phyloP scores from a whole-genome alignment of 1,139 yeast genomes.

The Geotrichum phurueaensis region DNA sequence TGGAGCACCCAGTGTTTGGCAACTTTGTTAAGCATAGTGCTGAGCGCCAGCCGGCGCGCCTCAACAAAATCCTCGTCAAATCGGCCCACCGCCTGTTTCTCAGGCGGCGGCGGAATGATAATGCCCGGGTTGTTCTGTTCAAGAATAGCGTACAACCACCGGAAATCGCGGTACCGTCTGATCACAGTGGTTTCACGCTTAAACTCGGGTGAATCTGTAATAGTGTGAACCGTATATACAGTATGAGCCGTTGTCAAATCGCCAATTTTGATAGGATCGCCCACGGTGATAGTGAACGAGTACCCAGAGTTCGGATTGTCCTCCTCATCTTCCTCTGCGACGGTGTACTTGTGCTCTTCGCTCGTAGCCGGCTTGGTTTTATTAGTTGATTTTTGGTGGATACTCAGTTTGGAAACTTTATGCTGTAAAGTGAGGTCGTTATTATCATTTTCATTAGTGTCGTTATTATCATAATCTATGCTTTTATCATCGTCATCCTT shows the following conservation, averaged over 20 bases:
- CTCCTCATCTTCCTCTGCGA: neutral
- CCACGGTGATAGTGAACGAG: conserved; percentile 50
- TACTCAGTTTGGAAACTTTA: neutral
- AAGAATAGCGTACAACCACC: conserved; percentile 84
- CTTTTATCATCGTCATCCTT: neutral
- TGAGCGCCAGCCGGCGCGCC: conserved; percentile 74
- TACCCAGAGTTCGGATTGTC: conserved; percentile 37
- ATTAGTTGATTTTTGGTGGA: neutral
- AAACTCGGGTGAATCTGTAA: conserved; percentile 41
- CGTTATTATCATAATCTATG: neutral
- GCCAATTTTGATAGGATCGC: conserved; percentile 89
- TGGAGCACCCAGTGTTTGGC: conserved; percentile 51
- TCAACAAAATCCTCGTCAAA: conserved; percentile 86
- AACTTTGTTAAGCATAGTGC: conserved; percentile 74
- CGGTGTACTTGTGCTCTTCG: neutral
- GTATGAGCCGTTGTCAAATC: conserved; percentile 86
- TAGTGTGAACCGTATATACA: conserved; percentile 71
- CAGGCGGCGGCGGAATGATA: conserved; percentile 95
- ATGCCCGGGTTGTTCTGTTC: conserved; percentile 83
- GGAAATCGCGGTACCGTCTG: conserved; percentile 75
- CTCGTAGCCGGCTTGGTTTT: neutral
- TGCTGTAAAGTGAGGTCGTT: neutral
- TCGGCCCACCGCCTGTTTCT: conserved; percentile 86
- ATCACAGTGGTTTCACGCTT: conserved; percentile 48
- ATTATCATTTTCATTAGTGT: neutral